Percentiles rank a stretch among this genome's conserved stretches.
phyloP scores from a whole-genome alignment of 2,329 filamentous ascomycete genomes.

The Monosporascus sp. region DNA sequence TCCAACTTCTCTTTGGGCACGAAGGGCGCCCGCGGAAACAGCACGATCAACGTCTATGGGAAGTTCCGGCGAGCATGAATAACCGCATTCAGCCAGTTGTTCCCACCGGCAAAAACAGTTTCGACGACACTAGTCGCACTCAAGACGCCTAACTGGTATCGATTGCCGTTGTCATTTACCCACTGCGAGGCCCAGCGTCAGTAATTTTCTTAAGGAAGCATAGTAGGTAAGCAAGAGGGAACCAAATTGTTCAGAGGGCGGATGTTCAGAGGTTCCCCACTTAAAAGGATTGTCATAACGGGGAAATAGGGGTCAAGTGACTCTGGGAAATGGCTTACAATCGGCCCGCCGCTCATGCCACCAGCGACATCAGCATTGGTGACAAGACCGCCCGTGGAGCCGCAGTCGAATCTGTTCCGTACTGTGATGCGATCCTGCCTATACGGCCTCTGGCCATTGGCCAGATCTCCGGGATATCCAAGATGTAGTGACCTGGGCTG shows the following conservation, averaged over 20 bases:
- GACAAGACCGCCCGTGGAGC: slow-evolving; percentile 6
- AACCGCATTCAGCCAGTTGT: slow-evolving; percentile 6
- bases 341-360: slow-evolving; percentile 10
- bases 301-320: background rate
- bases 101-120: slow-evolving; percentile 8
- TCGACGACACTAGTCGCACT: slow-evolving; percentile 4
- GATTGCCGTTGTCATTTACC: slow-evolving; percentile 2
- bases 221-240: background rate
- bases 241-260: too few species aligned
- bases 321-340: slow-evolving; percentile 3
- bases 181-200: background rate
- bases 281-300: background rate
- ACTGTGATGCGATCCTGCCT: slow-evolving; percentile 10
- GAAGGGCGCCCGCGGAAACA: background rate
- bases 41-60: background rate
- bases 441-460: slow-evolving; percentile 8
- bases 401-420: slow-evolving; percentile 2
- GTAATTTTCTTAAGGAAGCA: background rate
- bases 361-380: slow-evolving; percentile 11
- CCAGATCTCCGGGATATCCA: slow-evolving; percentile 9
- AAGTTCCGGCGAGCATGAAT: slow-evolving; percentile 3
- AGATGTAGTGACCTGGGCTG: slow-evolving; percentile 14
- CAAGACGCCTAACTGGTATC: slow-evolving; percentile 7
- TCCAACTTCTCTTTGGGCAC: background rate
- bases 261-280: too few species aligned